These are phyloP conservation scores for Apophysomyces ossiformis DNA, from an alignment of 371 early-diverging fungal genomes.

Conservation along the genomic window DNA sequence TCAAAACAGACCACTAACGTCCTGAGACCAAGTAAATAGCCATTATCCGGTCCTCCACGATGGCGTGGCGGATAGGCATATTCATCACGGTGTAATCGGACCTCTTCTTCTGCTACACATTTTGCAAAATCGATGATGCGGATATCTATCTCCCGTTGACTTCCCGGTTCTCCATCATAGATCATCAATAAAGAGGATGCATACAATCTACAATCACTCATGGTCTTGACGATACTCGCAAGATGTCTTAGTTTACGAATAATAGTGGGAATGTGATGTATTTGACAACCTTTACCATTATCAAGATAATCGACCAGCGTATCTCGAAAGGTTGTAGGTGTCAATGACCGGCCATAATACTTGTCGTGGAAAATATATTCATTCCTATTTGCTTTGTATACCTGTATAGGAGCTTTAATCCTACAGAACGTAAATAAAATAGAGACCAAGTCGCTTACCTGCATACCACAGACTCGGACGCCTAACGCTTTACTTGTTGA, in stretches of 20 bases:
- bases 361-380: constrained; percentile 86
- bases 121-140: constrained; percentile 96
- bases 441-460: constrained; percentile 59
- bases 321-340: constrained; percentile 74
- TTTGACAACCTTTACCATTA: constrained; percentile 73
- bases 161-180: constrained; percentile 43
- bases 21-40: constrained; percentile 75
- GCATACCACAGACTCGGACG: constrained; percentile 96
- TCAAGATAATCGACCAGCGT: constrained; percentile 85
- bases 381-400: constrained; percentile 76
- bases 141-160: constrained; percentile 65
- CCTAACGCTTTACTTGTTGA: constrained; percentile 91
- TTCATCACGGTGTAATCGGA: constrained; percentile 27
- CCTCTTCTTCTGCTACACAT: constrained; percentile 56
- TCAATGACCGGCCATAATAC: constrained; percentile 90
- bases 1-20: constrained; percentile 72
- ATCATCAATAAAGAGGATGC: constrained; percentile 80
- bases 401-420: constrained; percentile 38
- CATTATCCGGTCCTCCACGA: constrained; percentile 66
- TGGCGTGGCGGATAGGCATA: constrained; percentile 72
- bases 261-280: constrained; percentile 82
- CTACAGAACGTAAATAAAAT: not conserved
- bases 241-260: constrained; percentile 74
- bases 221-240: constrained; percentile 68
- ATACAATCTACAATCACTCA: constrained; percentile 89